Evolutionary conservation across 164 flowering plant species (phyloP).

Genomic region (Annona squamosa): DNA sequence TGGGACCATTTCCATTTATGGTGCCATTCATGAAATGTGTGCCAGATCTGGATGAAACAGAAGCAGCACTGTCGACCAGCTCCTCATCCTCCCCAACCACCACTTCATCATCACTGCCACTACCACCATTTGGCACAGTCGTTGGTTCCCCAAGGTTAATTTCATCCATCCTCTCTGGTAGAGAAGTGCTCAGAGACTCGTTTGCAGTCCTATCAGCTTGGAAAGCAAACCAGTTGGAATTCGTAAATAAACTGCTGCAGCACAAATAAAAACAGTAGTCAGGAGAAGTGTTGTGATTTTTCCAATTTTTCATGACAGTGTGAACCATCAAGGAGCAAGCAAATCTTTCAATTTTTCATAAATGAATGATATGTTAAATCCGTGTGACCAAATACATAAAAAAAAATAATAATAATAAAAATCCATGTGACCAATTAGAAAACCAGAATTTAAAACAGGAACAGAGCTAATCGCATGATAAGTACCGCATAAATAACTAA

Average conservation of each 20-base stretch:
- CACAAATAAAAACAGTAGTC: conserved; percentile 2
- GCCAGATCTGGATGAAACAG: conserved; percentile 37
- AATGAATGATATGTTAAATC: neutral
- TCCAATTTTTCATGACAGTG: neutral
- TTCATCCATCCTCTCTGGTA: conserved; percentile 54
- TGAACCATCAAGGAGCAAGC: neutral
- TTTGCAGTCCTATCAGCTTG: conserved; percentile 60
- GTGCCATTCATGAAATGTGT: conserved; percentile 18
- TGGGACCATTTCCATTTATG: conserved; percentile 13
- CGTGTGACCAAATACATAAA: neutral
- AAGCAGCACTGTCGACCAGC: conserved; percentile 34
- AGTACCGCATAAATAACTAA: too few relatives aligned
- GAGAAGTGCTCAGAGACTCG: conserved; percentile 44
- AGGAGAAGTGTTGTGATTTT: neutral
- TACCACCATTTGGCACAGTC: conserved; percentile 34
- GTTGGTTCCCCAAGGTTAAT: conserved; percentile 50
- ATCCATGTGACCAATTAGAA: neutral
- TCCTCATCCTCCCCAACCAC: conserved; percentile 85
- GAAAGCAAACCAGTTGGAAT: conserved; percentile 97
- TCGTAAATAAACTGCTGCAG: conserved; percentile 82
- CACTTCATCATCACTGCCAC: conserved; percentile 86
- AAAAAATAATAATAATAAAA: too few relatives aligned
- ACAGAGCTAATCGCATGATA: too few relatives aligned
- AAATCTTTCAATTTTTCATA: neutral
- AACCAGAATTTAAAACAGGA: neutral